phyloP scores from a whole-genome alignment of 2,329 filamentous ascomycete species.

The Madurella fahalii region DNA sequence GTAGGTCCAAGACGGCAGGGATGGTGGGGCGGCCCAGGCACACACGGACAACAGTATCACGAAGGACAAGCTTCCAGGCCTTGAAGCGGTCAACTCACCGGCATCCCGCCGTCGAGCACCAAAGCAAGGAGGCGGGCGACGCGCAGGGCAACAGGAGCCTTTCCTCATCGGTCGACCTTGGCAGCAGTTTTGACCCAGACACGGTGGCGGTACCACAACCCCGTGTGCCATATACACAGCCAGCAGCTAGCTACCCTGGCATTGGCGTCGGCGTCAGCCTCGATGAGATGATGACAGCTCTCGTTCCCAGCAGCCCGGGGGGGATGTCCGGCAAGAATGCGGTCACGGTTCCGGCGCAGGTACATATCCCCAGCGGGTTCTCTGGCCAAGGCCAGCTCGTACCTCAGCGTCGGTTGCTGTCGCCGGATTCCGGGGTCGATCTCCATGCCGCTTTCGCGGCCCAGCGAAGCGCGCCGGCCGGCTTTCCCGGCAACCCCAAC shows the following conservation, averaged over 20 bases:
- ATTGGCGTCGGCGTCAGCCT: neutral
- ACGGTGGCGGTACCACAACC: neutral
- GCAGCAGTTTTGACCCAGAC: neutral
- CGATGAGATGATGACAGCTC: neutral
- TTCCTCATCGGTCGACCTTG: neutral
- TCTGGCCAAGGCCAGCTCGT: neutral
- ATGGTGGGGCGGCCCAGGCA: neutral
- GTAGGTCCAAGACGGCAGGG: slow-evolving; percentile 7
- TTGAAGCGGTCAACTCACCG: neutral
- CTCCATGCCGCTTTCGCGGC: neutral
- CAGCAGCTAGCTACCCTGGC: neutral
- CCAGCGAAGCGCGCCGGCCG: neutral
- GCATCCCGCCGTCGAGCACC: neutral
- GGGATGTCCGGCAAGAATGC: neutral
- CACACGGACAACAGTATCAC: slow-evolving; percentile 1
- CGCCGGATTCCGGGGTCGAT: neutral
- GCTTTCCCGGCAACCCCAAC: neutral
- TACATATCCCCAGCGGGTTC: neutral
- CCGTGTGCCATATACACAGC: neutral
- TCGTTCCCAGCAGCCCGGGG: neutral
- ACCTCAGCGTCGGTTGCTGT: neutral
- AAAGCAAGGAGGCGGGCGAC: neutral
- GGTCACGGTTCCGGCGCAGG: neutral
- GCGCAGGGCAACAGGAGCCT: neutral
- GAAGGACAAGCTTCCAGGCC: neutral